These are phyloP conservation scores for Rhizopus arrhizus DNA, from an alignment of 371 early-diverging fungal species.

Conservation along the genomic window DNA sequence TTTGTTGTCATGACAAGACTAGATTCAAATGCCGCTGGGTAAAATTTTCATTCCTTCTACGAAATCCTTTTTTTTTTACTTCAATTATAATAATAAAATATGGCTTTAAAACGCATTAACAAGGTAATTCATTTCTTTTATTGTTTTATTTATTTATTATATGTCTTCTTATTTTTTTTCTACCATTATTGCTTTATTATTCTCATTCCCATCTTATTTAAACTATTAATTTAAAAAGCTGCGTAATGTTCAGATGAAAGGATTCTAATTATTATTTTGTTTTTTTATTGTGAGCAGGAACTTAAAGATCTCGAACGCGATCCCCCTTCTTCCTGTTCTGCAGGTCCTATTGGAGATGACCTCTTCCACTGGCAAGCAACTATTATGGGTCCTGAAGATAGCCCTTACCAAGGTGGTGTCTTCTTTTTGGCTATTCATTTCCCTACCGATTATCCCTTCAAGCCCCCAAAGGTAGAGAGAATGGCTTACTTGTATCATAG, in stretches of 20 bases:
- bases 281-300: conserved; percentile 63
- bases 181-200: no score
- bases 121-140: conserved; percentile 10
- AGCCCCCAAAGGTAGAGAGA: conserved; percentile 87
- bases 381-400: conserved; percentile 86
- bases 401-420: conserved; percentile 83
- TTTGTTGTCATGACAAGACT: no score
- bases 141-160: not conserved
- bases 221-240: no score
- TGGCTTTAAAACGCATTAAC: conserved; percentile 29
- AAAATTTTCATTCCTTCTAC: not conserved
- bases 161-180: no score
- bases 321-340: conserved; percentile 91
- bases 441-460: conserved; percentile 98
- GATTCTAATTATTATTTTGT: no score
- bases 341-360: conserved; percentile 89
- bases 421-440: conserved; percentile 98
- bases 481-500: not conserved
- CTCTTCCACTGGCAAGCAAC: conserved; percentile 93
- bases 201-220: no score
- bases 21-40: no score
- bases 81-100: conserved; percentile 1
- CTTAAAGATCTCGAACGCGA: conserved; percentile 91
- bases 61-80: not conserved
- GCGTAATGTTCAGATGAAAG: no score